Base-by-base conservation (phyloP, 1,284 basidiomycete species). In the Pseudozyma hubeiensis region DNA sequence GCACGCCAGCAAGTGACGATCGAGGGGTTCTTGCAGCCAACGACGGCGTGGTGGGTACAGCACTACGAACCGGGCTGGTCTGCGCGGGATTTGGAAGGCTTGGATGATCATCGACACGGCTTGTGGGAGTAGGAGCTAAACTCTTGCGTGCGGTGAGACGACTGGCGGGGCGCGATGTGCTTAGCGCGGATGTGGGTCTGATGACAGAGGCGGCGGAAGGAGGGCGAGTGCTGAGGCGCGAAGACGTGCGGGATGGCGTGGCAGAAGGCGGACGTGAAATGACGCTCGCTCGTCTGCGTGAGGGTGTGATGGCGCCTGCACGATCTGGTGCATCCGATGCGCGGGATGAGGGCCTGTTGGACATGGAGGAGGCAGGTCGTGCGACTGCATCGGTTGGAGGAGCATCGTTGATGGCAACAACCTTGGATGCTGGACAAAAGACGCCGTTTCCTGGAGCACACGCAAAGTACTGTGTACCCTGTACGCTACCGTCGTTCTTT, bases 401-500 rank as follows among this genome's bases (percentile, higher is more conserved):
- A 8, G 52, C 49, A 10, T 67, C 53, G 37, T 63, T 69, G 53
- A 81, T 53, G 16, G 65, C 66, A 5, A 75, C 62, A 29, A 98
- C 89, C 83, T 97, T 97, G 49, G 89, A 87, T 0, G 89, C 87
- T 7, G 91, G 90, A 34, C 95, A 91, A 83, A 98, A 99, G 46
- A 99, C 92, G 39, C 96, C 96, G 77, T 93, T 95, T 55, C 89
- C 89, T 0, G 91, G 90, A 30, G 92, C 89, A 84, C 94, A 97
- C 0, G 87, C 83, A 82, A 99, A 99, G 85, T 99, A 98, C 81
- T 89, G 90, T 47, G 90, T 89, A 44, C 92, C 93, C 72, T 88
- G 89, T 4, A 97, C 94, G 46, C 89, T 89, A 19, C 96, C 96
- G 81, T 98, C 90, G 81, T 99, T 99, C 87, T 98, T 98, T 2